Evolutionary conservation across 495 filamentous ascomycete genomes (phyloP), one percentile per base, ranked within the genome.

Genomic region (Aspergillus taichungensis): DNA sequence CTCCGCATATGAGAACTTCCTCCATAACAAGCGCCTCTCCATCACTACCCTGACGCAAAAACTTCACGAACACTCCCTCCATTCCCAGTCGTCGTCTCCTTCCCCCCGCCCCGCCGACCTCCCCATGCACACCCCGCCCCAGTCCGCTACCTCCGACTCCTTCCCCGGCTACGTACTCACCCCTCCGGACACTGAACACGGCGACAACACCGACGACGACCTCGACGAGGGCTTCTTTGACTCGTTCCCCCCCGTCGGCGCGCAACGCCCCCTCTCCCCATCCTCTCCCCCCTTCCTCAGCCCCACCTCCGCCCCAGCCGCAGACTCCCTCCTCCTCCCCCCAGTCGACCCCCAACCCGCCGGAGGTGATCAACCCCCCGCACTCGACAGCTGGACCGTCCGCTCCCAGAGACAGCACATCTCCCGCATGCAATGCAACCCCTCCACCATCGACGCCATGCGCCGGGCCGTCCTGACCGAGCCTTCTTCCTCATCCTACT

Each of bases 61-160:
- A 61, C 47, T 73, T 3, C 67, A 73, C 42, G 69, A 71, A 49
- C 69, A 73, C 42, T 66, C 66, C 3, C 59, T 73, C 34, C 55
- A 63, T 28, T 51, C 53, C 24, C 51, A 58, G 9, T 47, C 13
- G 30, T 10, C 31, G 40, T 37, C 30, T 28, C 28, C 47, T 46
- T 34, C 45, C 34, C 30, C 45, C 42, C 27, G 40, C 36, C 34
- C 44, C 37, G 27, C 54, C 42, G 9, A 46, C 52, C 28, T 45
- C 46, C 12, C 40, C 36, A 5, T 42, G 29, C 33, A 44, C 46
- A 12, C 46, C 52, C 5, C 40, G 38, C 31, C 45, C 56, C 11
- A 47, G 38, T 49, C 34, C 40, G 42, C 42, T 33, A 41, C 34
- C 8, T 43, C 51, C 3, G 43, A 12, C 34, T 51, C 41, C 8